Percentiles rank a stretch among this genome's conserved stretches.
These are phyloP conservation scores for Zymoseptoria brevis DNA, from an alignment of 2,329 filamentous ascomycete species.

Conservation along the genomic window DNA sequence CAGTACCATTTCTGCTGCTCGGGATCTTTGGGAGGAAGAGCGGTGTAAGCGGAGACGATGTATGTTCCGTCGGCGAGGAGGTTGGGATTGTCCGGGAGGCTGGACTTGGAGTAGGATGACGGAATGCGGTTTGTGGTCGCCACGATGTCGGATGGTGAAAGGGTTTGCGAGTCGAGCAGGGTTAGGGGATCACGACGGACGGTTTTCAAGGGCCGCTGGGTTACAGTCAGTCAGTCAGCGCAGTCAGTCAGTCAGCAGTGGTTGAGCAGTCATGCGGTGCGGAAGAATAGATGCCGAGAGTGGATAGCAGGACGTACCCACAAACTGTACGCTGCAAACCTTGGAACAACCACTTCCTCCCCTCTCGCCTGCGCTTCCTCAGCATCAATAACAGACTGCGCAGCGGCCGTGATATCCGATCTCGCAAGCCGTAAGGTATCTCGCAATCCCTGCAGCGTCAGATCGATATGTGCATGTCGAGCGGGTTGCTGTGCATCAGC, in stretches of 20 bases:
- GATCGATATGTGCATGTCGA: constrained; percentile 13
- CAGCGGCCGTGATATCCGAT: constrained; percentile 9
- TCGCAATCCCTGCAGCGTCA: constrained; percentile 7
- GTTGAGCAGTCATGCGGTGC: no score
- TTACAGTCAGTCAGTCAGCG: no score
- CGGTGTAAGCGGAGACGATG: constrained; percentile 7
- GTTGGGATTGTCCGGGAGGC: background rate
- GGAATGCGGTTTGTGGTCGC: constrained; percentile 13
- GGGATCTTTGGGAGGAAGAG: constrained; percentile 7
- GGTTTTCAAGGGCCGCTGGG: constrained; percentile 10
- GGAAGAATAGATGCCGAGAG: no score
- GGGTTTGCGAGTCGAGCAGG: constrained; percentile 10
- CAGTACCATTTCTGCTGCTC: constrained; percentile 14
- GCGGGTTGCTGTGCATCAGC: constrained; percentile 7
- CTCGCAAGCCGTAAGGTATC: constrained; percentile 2
- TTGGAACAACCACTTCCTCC: constrained; percentile 10
- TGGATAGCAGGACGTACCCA: constrained; percentile 6
- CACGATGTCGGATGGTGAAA: constrained; percentile 9
- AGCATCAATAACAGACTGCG: constrained; percentile 8
- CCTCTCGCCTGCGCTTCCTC: constrained; percentile 7
- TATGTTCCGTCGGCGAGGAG: constrained; percentile 8
- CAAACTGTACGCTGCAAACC: constrained; percentile 12
- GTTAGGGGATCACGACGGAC: constrained; percentile 16
- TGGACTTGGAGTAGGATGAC: background rate
- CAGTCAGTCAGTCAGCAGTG: no score